Percentiles rank a stretch among this genome's conserved stretches.
Evolutionary conservation across 176 grass and related monocot species (phyloP).

Genomic region (Oryza meyeriana): DNA sequence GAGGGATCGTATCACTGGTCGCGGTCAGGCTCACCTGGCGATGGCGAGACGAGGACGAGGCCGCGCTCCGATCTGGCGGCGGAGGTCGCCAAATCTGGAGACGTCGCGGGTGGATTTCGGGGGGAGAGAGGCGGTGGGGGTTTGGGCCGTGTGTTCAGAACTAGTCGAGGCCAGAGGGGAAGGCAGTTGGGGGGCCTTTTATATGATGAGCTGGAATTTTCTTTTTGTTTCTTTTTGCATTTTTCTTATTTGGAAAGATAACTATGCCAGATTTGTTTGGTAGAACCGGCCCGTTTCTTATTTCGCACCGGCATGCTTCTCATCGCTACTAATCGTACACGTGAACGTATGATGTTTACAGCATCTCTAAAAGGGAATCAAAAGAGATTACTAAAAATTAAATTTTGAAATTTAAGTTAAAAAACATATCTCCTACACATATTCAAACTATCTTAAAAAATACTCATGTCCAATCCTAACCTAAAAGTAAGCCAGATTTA

Average conservation of each 20-base stretch:
- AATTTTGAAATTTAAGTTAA: too few relatives aligned
- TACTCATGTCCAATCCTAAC: too few relatives aligned
- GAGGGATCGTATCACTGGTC: background rate
- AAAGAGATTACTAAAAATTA: too few relatives aligned
- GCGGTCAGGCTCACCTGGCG: background rate
- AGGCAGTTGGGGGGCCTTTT: background rate
- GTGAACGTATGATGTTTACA: too few relatives aligned
- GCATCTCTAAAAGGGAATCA: too few relatives aligned
- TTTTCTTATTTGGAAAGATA: background rate
- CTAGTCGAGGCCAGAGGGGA: background rate
- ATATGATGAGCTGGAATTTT: background rate
- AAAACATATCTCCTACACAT: too few relatives aligned
- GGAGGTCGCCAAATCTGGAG: background rate
- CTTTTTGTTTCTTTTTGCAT: background rate
- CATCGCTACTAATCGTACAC: too few relatives aligned
- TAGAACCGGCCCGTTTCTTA: too few relatives aligned
- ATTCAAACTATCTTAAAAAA: too few relatives aligned
- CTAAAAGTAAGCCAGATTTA: too few relatives aligned
- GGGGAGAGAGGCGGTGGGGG: background rate
- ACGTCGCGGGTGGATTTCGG: background rate
- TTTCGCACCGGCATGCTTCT: too few relatives aligned
- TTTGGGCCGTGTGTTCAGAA: background rate
- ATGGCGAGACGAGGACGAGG: background rate
- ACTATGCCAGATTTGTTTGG: too few relatives aligned
- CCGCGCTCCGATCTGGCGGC: background rate